Base-by-base conservation (phyloP, 2,329 filamentous ascomycete genomes). In the Pezicula carpinea region DNA sequence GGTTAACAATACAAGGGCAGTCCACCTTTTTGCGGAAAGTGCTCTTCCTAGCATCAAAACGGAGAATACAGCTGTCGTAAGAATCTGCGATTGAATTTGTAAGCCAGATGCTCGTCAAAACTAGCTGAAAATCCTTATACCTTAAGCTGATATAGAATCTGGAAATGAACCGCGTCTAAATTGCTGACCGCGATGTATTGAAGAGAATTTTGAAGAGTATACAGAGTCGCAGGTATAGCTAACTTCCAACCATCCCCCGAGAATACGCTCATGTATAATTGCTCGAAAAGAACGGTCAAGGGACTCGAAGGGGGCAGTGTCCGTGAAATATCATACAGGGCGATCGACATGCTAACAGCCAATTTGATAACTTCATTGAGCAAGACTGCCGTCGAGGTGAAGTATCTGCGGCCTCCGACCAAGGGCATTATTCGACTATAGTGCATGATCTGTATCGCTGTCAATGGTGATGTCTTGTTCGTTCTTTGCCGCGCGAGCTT, bases 341-440 rank as follows among this genome's bases (percentile, higher is more conserved):
- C 87, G 65, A 96, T 85, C 5, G 87, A 89, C 35, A 96, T 73
- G 57, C 88, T 95, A 46, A 97, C 82, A 32, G 83, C 80, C 29
- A 97, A 78, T 69, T 97, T 97, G 59, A 96, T 79, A 39, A 96
- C 78, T 69, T 99, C 93, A 66, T 91, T 93, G 53, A 97, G 76
- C 64, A 97, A 89, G 46, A 99, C 89, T 36, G 92, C 91, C 8
- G 93, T 97, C 35, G 91, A 96, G 33, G 92, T 85, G 59, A 93
- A 89, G 68, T 96, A 97, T 64, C 91, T 85, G 62, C 91, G 88
- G 56, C 89, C 88, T 64, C 85, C 83, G 8, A 79, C 75, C 8
- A 83, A 77, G n/a, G 90, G 87, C 91, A 96, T 96, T 51, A 95
- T 83, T 55, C 91, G 82, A 23, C 91, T 96, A 68, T 97, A 96